Base-by-base conservation (phyloP, 2,329 filamentous ascomycete species). In the Didymella segeticola region DNA sequence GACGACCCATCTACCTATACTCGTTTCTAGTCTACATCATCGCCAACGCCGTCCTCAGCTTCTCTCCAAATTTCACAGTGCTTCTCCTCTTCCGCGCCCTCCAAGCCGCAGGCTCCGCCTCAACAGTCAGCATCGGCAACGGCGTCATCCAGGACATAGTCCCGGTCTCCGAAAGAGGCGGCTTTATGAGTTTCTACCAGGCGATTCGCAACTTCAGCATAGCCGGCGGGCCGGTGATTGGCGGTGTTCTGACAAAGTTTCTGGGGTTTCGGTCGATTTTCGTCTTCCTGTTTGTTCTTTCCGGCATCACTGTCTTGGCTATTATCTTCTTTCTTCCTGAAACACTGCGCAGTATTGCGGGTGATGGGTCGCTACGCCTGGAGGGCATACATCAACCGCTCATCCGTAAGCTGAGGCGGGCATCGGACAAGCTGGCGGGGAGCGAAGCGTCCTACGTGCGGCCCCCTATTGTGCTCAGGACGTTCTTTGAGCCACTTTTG, bases 221-320 rank as follows among this genome's bases (percentile, higher is more conserved):
- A 12, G 58, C 62, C 1, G 36, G 49, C 8, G 63, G 57, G 2
- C 69, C 69, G 9, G 53, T 69, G 1, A 43, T 72, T 4, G 68
- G 70, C 15, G 70, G 70, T 15, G 20, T 65, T 29, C 52, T 70
- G 2, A 41, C 68, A 3, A 65, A 71, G 15, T 70, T 61, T 26
- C 46, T 70, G 2, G 63, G 63, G n/a, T 72, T 68, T 55, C 63
- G 76, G 31, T 74, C 76, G 2, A 78, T 83, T 5, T 85, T 84
- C 56, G 82, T 82, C 77, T 81, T 83, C 50, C 71, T 84, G 72
- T 71, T 80, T 31, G 80, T 83, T 17, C 69, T 82, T 41, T 72
- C 77, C 0, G 75, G 70, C 0, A 63, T 57, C n/a, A 75, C 73
- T 37, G 47, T 78, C 7, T 14, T 73, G 5, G 15, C 72, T 0